A percentile compares a stretch with the other conserved stretches of the same genome.
Evolutionary conservation across 345 rosid species (phyloP).

Genomic region (Anastatica hierochuntica): DNA sequence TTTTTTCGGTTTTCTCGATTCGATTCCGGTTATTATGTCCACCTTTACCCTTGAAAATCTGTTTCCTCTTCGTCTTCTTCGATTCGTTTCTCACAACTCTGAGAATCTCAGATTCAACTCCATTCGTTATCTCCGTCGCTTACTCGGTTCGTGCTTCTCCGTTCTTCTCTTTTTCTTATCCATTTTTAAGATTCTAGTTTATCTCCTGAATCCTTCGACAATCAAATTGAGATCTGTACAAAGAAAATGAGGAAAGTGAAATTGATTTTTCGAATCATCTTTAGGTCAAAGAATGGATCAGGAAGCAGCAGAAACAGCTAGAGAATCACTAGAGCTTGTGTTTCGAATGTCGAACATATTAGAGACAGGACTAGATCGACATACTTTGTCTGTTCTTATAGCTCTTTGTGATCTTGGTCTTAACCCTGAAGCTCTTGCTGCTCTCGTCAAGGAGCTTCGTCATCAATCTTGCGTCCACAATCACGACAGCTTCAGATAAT

Average conservation of each 20-base stretch:
- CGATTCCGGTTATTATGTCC: too few relatives aligned
- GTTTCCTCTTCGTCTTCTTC: background rate
- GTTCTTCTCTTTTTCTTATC: background rate
- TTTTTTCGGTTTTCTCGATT: too few relatives aligned
- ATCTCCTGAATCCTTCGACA: background rate
- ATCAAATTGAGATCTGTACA: background rate
- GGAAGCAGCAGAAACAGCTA: slow-evolving; percentile 29
- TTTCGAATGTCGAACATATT: slow-evolving; percentile 32
- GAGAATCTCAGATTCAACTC: background rate
- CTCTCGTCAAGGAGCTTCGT: slow-evolving; percentile 32
- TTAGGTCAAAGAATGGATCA: slow-evolving; percentile 14
- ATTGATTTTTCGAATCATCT: background rate
- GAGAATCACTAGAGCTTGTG: slow-evolving; percentile 28
- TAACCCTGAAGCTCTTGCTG: slow-evolving; percentile 34
- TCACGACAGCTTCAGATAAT: background rate
- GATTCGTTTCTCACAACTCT: background rate
- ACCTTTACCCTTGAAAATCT: too few relatives aligned
- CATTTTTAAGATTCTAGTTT: background rate
- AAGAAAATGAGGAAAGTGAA: background rate
- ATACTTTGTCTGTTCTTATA: slow-evolving; percentile 26
- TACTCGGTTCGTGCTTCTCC: background rate
- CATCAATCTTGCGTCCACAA: background rate
- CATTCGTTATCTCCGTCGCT: background rate
- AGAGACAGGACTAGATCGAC: slow-evolving; percentile 29
- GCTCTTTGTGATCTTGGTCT: slow-evolving; percentile 35